Conservation (phyloP, 345 rosid genomes). For the Kernera saxatilis region DNA sequence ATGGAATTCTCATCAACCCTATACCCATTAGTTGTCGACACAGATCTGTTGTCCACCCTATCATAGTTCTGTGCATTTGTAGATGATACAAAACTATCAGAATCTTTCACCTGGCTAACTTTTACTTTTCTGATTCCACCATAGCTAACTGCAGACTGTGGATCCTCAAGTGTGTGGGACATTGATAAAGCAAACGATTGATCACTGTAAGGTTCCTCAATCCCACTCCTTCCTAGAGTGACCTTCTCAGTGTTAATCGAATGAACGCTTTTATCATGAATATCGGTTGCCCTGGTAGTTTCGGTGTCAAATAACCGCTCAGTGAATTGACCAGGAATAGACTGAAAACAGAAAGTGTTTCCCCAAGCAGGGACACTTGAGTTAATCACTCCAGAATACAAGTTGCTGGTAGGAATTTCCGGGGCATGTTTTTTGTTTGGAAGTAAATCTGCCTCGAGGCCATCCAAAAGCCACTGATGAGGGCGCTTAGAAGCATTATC, state of each 20-base stretch:
- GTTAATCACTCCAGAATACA: slow-evolving; percentile 26
- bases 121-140: slow-evolving; percentile 54
- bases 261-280: slow-evolving; percentile 32
- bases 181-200: slow-evolving; percentile 45
- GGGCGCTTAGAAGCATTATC: slow-evolving; percentile 51
- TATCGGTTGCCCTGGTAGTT: slow-evolving; percentile 35
- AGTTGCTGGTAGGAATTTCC: slow-evolving; percentile 30
- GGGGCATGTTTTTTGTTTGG: slow-evolving; percentile 59
- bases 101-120: slow-evolving; percentile 52
- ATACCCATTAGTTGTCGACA: slow-evolving; percentile 31
- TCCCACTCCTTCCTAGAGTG: slow-evolving; percentile 18
- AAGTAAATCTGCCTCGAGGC: slow-evolving; percentile 45
- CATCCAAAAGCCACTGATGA: slow-evolving; percentile 55
- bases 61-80: slow-evolving; percentile 34
- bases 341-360: slow-evolving; percentile 41
- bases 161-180: slow-evolving; percentile 44
- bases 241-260: slow-evolving; percentile 29
- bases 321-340: slow-evolving; percentile 47
- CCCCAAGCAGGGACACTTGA: slow-evolving; percentile 46
- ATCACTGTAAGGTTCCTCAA: slow-evolving; percentile 36
- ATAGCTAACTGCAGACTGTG: slow-evolving; percentile 42
- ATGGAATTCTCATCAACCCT: slow-evolving; percentile 23
- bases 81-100: slow-evolving; percentile 26
- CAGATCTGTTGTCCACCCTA: slow-evolving; percentile 34
- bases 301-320: slow-evolving; percentile 52